These are phyloP conservation scores for Lignosus rhinocerotis DNA, from an alignment of 1,284 basidiomycete genomes.

Conservation along the genomic window DNA sequence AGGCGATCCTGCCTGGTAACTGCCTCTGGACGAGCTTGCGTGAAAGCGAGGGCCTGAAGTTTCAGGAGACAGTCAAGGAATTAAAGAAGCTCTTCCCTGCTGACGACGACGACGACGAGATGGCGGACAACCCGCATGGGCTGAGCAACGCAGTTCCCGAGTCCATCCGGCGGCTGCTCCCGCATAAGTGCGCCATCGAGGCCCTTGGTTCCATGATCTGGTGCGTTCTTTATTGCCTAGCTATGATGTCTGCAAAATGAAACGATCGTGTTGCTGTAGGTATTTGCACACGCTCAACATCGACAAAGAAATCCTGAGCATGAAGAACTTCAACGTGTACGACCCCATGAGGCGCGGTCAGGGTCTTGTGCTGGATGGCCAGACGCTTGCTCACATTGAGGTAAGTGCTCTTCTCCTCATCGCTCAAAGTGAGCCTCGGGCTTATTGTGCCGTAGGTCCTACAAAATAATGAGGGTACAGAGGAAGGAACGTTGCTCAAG, in stretches of 20 bases:
- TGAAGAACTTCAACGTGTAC: conserved; percentile 96
- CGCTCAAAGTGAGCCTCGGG: neutral
- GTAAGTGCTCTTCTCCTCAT: conserved; percentile 38
- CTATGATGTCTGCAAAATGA: neutral
- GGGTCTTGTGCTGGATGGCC: conserved; percentile 87
- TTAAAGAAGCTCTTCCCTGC: conserved; percentile 69
- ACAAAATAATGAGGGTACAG: conserved; percentile 88
- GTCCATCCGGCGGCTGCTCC: conserved; percentile 72
- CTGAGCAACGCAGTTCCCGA: conserved; percentile 64
- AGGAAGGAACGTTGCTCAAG: conserved; percentile 85
- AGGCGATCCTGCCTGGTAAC: conserved; percentile 72
- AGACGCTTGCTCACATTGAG: conserved; percentile 92
- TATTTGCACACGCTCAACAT: conserved; percentile 92
- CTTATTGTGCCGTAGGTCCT: conserved; percentile 51
- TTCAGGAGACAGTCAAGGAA: conserved; percentile 71
- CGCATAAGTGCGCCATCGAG: conserved; percentile 70
- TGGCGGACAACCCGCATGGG: conserved; percentile 39
- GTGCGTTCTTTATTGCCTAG: conserved; percentile 37
- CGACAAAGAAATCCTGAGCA: conserved; percentile 88
- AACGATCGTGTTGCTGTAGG: conserved; percentile 37
- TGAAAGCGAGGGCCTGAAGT: conserved; percentile 78
- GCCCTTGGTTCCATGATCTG: conserved; percentile 90
- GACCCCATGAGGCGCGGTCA: conserved; percentile 89
- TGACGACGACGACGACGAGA: conserved; percentile 45
- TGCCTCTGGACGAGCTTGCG: conserved; percentile 90